phyloP scores from a whole-genome alignment of 352 stramenopile species.

The Globisporangium heterothallicum region DNA sequence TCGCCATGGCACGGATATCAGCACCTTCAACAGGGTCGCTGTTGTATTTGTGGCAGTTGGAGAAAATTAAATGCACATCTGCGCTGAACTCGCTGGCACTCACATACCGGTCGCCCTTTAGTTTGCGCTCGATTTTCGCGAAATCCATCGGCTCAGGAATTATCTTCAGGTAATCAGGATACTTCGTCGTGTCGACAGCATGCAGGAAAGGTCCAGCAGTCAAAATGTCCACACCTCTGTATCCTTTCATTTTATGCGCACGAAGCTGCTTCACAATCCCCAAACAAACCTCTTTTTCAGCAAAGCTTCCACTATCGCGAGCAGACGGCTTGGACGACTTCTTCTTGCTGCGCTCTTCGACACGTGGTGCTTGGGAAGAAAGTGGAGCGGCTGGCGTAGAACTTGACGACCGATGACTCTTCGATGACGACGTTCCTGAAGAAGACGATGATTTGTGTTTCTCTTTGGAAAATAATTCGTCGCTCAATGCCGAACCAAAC shows the following conservation, averaged over 20 bases:
- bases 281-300: conserved; percentile 58
- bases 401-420: conserved; percentile 19
- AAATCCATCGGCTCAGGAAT: conserved; percentile 85
- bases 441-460: conserved; percentile 35
- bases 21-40: conserved; percentile 80
- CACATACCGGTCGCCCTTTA: conserved; percentile 78
- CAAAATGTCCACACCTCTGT: conserved; percentile 73
- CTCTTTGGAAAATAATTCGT: conserved; percentile 25
- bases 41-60: conserved; percentile 88
- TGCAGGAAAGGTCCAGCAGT: conserved; percentile 78
- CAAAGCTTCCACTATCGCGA: conserved; percentile 34
- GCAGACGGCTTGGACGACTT: conserved; percentile 28
- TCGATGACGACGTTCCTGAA: conserved; percentile 16
- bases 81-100: conserved; percentile 78
- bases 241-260: conserved; percentile 83
- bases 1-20: conserved; percentile 84
- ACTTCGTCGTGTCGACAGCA: conserved; percentile 83
- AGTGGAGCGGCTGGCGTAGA: conserved; percentile 9
- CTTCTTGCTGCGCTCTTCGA: conserved; percentile 22
- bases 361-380: conserved; percentile 2
- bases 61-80: conserved; percentile 85
- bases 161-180: conserved; percentile 76
- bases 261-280: conserved; percentile 69
- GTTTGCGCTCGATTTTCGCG: conserved; percentile 81
- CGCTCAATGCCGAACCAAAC: conserved; percentile 26